A percentile compares a stretch with the other conserved stretches of the same genome.
phyloP scores from a whole-genome alignment of 371 early-diverging fungal genomes.

The Mucor ambiguus region DNA sequence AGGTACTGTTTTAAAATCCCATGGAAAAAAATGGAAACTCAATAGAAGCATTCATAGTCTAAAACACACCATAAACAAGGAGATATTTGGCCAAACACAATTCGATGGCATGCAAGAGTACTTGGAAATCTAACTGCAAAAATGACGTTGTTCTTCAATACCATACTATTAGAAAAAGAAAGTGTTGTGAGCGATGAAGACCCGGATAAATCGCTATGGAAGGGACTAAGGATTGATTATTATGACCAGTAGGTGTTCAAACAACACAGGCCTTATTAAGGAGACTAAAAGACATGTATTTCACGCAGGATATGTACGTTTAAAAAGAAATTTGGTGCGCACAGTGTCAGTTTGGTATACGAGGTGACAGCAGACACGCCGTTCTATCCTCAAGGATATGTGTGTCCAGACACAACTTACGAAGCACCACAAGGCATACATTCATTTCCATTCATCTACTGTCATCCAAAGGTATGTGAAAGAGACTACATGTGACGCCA shows the following conservation, averaged over 20 bases:
- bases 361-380: conserved; percentile 53
- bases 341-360: conserved; percentile 59
- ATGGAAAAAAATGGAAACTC: background rate
- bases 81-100: conserved; percentile 53
- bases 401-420: conserved; percentile 49
- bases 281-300: background rate
- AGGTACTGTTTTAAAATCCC: conserved; percentile 1
- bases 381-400: conserved; percentile 60
- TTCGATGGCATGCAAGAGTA: conserved; percentile 60
- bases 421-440: conserved; percentile 65
- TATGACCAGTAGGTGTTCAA: conserved; percentile 51
- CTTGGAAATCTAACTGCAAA: conserved; percentile 59
- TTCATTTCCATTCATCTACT: conserved; percentile 71
- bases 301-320: conserved; percentile 54
- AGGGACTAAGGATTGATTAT: conserved; percentile 55
- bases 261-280: background rate
- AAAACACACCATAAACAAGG: conserved; percentile 29
- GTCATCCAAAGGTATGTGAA: conserved; percentile 60
- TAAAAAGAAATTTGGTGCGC: conserved; percentile 54
- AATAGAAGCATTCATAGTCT: conserved; percentile 8
- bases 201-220: conserved; percentile 58
- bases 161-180: conserved; percentile 59
- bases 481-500: background rate
- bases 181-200: conserved; percentile 53
- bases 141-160: conserved; percentile 67